Evolutionary conservation across 2,329 filamentous ascomycete genomes (phyloP).

Genomic region (Trichophyton schoenleinii): DNA sequence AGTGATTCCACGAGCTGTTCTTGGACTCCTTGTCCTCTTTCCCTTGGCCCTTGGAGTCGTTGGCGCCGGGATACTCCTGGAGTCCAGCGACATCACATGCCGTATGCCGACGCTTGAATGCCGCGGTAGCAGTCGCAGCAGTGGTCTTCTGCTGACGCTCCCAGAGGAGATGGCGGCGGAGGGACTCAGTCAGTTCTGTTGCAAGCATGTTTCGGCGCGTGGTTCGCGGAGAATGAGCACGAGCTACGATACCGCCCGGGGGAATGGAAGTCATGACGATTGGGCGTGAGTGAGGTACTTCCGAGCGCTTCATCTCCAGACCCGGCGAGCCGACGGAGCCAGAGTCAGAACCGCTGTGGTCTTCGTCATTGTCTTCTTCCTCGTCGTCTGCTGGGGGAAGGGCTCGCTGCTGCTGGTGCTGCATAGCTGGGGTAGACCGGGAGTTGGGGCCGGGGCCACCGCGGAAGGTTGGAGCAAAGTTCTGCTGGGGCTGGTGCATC

Average conservation of each 20-base stretch:
- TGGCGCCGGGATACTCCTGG: slow-evolving; percentile 61
- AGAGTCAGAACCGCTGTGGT: slow-evolving; percentile 38
- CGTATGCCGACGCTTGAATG: slow-evolving; percentile 79
- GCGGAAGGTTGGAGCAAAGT: slow-evolving; percentile 38
- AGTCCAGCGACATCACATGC: slow-evolving; percentile 84
- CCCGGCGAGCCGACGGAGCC: not conserved
- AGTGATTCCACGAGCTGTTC: slow-evolving; percentile 70
- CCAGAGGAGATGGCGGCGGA: slow-evolving; percentile 83
- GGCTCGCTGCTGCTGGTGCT: slow-evolving; percentile 30
- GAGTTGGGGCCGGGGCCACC: slow-evolving; percentile 15
- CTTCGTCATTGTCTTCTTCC: slow-evolving; percentile 46
- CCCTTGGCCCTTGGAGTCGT: slow-evolving; percentile 35
- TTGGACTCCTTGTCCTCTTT: slow-evolving; percentile 49
- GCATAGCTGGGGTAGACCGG: slow-evolving; percentile 33
- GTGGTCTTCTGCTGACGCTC: slow-evolving; percentile 90
- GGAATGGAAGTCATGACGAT: slow-evolving; percentile 63
- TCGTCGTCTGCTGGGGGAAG: slow-evolving; percentile 48
- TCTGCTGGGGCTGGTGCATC: slow-evolving; percentile 67
- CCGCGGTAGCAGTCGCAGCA: slow-evolving; percentile 52
- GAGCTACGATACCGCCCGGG: slow-evolving; percentile 44
- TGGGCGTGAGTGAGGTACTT: slow-evolving; percentile 62
- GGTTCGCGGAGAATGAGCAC: slow-evolving; percentile 73
- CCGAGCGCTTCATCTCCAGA: slow-evolving; percentile 49
- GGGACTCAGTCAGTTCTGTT: slow-evolving; percentile 83
- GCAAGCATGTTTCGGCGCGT: slow-evolving; percentile 92